phyloP scores from a whole-genome alignment of 176 grass and related monocot species.

The Oryza glaberrima region DNA sequence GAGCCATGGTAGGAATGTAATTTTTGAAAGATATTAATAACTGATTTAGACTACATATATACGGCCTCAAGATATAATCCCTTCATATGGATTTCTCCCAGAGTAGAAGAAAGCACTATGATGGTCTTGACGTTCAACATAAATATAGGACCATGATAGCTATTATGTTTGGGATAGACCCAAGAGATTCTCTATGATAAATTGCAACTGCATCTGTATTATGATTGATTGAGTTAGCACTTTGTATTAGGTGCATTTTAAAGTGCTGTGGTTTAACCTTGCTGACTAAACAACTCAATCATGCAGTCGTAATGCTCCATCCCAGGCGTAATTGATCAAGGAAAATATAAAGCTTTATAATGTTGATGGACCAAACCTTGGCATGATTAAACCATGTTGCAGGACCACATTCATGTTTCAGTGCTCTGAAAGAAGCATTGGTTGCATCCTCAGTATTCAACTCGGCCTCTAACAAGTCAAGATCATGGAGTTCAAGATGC shows the following conservation, averaged over 20 bases:
- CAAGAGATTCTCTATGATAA: neutral
- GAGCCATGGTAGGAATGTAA: neutral
- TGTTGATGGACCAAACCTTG: constrained; percentile 43
- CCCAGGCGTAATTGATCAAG: neutral
- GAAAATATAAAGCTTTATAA: constrained; percentile 26
- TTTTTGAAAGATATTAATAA: neutral
- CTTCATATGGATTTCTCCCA: constrained; percentile 1
- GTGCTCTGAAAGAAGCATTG: constrained; percentile 42
- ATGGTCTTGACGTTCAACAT: neutral
- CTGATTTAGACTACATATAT: neutral
- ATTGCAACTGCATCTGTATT: neutral
- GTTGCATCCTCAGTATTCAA: constrained; percentile 42
- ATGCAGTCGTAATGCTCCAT: no score
- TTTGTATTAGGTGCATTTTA: neutral
- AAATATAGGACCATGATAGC: neutral
- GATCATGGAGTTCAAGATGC: constrained; percentile 38
- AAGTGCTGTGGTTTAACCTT: neutral
- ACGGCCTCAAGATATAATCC: neutral
- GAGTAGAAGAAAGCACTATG: neutral
- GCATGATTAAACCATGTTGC: constrained; percentile 53
- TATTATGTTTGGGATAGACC: neutral
- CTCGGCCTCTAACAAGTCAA: constrained; percentile 38
- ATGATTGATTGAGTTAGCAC: neutral
- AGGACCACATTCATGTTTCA: constrained; percentile 51
- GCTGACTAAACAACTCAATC: no score